Percentiles rank a stretch among this genome's conserved stretches.
Evolutionary conservation across 306 rosid genomes (phyloP).

Genomic region (Vigna radiata): DNA sequence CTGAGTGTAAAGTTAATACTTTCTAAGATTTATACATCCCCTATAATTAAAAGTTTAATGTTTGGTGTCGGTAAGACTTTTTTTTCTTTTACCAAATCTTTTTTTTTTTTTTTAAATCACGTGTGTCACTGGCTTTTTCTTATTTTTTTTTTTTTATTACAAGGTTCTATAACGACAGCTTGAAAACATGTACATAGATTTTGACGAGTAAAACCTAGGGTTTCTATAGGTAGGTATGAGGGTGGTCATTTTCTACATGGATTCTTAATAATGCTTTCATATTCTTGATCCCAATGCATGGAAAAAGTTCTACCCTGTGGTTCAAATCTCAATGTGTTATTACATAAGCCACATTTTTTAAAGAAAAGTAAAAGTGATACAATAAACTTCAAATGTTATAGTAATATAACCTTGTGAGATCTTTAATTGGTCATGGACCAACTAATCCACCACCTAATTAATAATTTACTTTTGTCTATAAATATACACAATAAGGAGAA

Average conservation of each 20-base stretch:
- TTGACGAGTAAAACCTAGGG: constrained; percentile 55
- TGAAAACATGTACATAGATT: constrained; percentile 46
- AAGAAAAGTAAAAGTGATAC: not conserved
- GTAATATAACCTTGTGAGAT: not conserved
- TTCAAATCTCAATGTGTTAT: constrained; percentile 46
- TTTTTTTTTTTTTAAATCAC: not conserved
- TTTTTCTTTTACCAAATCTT: not conserved
- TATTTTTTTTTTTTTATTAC: constrained; percentile 26
- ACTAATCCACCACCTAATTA: not conserved
- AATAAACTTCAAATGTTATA: not conserved
- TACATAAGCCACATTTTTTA: not conserved
- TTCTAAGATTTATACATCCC: not conserved
- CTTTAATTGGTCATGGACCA: constrained; percentile 4
- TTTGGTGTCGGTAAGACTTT: not conserved
- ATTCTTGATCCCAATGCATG: constrained; percentile 48
- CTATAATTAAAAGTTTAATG: not conserved
- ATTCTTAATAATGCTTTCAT: constrained; percentile 22
- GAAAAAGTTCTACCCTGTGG: constrained; percentile 52
- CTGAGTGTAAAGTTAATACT: too few species aligned
- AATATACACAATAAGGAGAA: not conserved
- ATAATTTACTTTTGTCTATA: not conserved
- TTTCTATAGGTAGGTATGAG: constrained; percentile 34
- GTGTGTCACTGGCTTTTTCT: constrained; percentile 44
- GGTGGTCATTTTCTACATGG: constrained; percentile 39
- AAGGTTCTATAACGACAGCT: constrained; percentile 43